These are phyloP conservation scores for Rehmannia glutinosa DNA, from an alignment of 257 asterid genomes.

Conservation along the genomic window DNA sequence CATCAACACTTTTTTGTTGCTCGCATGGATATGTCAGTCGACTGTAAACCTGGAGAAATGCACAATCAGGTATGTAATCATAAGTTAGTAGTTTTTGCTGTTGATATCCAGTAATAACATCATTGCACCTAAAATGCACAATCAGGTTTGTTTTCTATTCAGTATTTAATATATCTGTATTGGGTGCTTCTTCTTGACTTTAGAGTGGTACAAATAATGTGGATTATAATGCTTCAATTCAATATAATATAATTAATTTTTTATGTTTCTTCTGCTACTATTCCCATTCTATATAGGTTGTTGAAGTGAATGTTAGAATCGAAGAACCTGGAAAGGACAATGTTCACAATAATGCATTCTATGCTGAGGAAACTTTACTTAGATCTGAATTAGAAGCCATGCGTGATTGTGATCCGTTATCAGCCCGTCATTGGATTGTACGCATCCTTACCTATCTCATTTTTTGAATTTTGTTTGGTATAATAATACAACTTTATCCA, in stretches of 20 bases:
- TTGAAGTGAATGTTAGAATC: constrained; percentile 86
- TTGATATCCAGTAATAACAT: not conserved
- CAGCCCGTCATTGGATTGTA: constrained; percentile 99
- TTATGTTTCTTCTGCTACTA: constrained; percentile 12
- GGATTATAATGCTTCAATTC: not conserved
- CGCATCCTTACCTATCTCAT: constrained; percentile 26
- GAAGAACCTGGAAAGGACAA: constrained; percentile 92
- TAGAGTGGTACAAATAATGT: not conserved
- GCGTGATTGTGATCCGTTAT: constrained; percentile 87
- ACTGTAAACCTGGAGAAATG: constrained; percentile 89
- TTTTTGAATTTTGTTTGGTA: not conserved
- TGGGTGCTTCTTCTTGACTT: not conserved
- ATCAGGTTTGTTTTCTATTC: not conserved
- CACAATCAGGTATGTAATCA: constrained; percentile 72
- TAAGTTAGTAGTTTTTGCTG: not conserved
- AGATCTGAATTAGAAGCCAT: constrained; percentile 83
- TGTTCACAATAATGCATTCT: constrained; percentile 88
- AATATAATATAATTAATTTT: not conserved
- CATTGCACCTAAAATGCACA: not conserved
- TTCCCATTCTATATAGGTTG: constrained; percentile 48
- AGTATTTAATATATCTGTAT: not conserved
- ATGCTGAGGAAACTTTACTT: constrained; percentile 87
- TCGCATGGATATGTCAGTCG: constrained; percentile 97
- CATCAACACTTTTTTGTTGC: constrained; percentile 99
- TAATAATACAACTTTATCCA: not conserved